Evolutionary conservation across 179 eudicot genomes (phyloP).

Genomic region (Corrigiola litoralis): DNA sequence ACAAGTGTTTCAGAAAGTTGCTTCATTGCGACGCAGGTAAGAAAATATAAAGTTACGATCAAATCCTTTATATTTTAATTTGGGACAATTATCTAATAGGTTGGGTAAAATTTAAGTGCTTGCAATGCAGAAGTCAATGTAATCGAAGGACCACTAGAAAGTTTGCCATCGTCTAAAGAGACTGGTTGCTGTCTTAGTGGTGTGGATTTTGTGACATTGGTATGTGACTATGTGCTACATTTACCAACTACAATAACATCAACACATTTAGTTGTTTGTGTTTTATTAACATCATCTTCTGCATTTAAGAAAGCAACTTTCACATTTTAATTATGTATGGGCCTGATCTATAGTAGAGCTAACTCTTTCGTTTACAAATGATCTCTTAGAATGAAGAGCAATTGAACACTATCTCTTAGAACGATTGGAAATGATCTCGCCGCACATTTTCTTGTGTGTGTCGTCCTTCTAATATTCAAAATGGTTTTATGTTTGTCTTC

Average conservation of each 20-base stretch:
- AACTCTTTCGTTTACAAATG: too few relatives aligned
- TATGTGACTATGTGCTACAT: conserved; percentile 25
- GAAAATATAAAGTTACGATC: not conserved
- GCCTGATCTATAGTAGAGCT: not conserved
- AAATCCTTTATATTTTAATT: not conserved
- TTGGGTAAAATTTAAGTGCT: not conserved
- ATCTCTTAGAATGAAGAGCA: too few relatives aligned
- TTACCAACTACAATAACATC: too few relatives aligned
- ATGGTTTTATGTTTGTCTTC: too few relatives aligned
- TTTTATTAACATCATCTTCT: not conserved
- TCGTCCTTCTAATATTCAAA: too few relatives aligned
- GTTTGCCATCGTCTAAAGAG: conserved; percentile 23
- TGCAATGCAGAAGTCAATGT: conserved; percentile 24
- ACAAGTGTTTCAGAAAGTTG: conserved; percentile 22
- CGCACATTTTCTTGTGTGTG: too few relatives aligned
- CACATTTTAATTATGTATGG: not conserved
- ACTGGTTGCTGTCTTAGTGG: conserved; percentile 62
- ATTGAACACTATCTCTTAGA: too few relatives aligned
- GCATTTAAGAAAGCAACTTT: too few relatives aligned
- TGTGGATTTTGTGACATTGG: conserved; percentile 84
- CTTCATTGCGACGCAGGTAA: conserved; percentile 40
- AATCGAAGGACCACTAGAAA: conserved; percentile 5
- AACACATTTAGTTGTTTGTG: too few relatives aligned
- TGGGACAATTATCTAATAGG: not conserved
- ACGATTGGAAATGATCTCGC: too few relatives aligned